Percentiles rank a stretch among this genome's conserved stretches.
phyloP scores from a whole-genome alignment of 2,329 filamentous ascomycete genomes.

The Parastagonospora avenae region DNA sequence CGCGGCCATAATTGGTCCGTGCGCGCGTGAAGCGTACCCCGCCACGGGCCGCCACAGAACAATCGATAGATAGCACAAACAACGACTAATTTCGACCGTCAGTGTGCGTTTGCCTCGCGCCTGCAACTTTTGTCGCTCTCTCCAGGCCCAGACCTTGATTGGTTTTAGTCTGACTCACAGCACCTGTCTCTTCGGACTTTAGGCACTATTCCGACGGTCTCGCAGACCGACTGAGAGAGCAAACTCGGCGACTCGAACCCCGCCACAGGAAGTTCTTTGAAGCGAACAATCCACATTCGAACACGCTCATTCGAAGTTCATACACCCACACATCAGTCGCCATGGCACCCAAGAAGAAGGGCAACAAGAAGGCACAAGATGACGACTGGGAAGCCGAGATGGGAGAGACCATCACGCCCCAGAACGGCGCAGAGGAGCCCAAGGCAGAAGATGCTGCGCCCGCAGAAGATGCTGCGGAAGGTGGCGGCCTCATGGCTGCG shows the following conservation, averaged over 20 bases:
- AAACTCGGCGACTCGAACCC: slow-evolving; percentile 10
- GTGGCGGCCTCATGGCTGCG: slow-evolving; percentile 55
- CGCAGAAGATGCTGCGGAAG: slow-evolving; percentile 54
- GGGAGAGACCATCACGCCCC: slow-evolving; percentile 74
- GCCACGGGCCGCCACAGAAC: slow-evolving; percentile 19
- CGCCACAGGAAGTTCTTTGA: slow-evolving; percentile 14
- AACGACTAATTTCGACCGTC: slow-evolving; percentile 29
- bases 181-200: slow-evolving; percentile 17
- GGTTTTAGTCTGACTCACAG: slow-evolving; percentile 29
- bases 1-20: no score
- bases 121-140: slow-evolving; percentile 19
- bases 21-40: slow-evolving; percentile 9
- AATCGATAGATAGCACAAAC: slow-evolving; percentile 22
- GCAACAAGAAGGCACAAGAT: slow-evolving; percentile 82
- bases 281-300: slow-evolving; percentile 2
- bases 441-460: slow-evolving; percentile 41
- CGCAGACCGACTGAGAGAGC: neutral
- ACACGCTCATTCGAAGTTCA: neutral
- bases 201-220: slow-evolving; percentile 8
- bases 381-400: slow-evolving; percentile 96
- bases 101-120: slow-evolving; percentile 35
- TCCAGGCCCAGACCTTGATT: slow-evolving; percentile 32
- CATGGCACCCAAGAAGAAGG: slow-evolving; percentile 97
- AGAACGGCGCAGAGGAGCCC: slow-evolving; percentile 50
- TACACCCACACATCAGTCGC: slow-evolving; percentile 32